These are phyloP conservation scores for Tranzscheliella williamsii DNA, from an alignment of 1,284 basidiomycete genomes.

Conservation along the genomic window DNA sequence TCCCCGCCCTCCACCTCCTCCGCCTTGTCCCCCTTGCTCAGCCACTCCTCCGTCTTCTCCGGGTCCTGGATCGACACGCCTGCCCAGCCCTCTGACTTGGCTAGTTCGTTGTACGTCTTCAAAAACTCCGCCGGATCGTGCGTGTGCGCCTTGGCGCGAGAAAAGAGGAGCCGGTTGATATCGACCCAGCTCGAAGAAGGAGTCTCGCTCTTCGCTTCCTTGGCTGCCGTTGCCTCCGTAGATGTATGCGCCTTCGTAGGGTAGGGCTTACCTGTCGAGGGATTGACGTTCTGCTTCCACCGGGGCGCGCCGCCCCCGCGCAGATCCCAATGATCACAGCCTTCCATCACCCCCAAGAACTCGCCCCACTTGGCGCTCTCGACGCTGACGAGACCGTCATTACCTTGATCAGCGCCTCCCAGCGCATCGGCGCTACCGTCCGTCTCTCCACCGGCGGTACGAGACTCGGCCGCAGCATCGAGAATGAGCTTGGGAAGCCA, in stretches of 20 bases:
- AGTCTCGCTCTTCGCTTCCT: constrained; percentile 1
- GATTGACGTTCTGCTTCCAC: constrained; percentile 52
- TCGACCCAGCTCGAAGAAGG: constrained; percentile 40
- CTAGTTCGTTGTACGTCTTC: constrained; percentile 14
- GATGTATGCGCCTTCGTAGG: constrained; percentile 8
- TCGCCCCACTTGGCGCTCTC: constrained; percentile 56
- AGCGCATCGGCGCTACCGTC: constrained; percentile 61
- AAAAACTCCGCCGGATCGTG: background rate
- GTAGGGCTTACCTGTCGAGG: constrained; percentile 46
- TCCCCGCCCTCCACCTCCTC: constrained; percentile 9
- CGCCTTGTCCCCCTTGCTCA: background rate
- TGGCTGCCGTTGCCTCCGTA: constrained; percentile 4
- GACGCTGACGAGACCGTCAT: constrained; percentile 93
- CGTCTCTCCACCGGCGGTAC: constrained; percentile 46
- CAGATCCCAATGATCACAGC: constrained; percentile 95
- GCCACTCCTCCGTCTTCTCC: constrained; percentile 7
- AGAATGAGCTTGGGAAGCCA: constrained; percentile 95
- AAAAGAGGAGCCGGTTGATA: constrained; percentile 50
- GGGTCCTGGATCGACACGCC: constrained; percentile 30
- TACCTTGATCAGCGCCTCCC: constrained; percentile 72
- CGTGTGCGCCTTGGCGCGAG: constrained; percentile 12
- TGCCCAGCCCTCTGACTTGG: constrained; percentile 21
- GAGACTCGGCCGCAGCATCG: constrained; percentile 67
- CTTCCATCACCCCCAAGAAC: constrained; percentile 82
- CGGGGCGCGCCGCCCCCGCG: constrained; percentile 71